These are phyloP conservation scores for Coniochaeta prunicola DNA, from an alignment of 2,329 filamentous ascomycete genomes.

Conservation along the genomic window DNA sequence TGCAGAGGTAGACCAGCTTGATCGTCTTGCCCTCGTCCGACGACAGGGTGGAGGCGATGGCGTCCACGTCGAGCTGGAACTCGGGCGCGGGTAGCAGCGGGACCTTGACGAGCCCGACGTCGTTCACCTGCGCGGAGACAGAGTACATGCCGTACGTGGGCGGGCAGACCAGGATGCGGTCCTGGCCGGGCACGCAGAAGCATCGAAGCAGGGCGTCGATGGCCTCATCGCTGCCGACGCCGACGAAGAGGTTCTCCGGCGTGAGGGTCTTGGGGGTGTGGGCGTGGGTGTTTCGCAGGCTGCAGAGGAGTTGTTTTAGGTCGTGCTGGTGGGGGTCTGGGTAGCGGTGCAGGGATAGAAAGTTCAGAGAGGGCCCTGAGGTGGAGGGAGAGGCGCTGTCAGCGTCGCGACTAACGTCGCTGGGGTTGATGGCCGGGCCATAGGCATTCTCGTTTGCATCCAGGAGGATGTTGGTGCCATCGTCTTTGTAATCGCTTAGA, in stretches of 20 bases:
- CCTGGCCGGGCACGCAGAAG: conserved; percentile 81
- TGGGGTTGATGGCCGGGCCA: conserved; percentile 62
- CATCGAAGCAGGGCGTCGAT: conserved; percentile 90
- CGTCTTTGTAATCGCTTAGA: conserved; percentile 92
- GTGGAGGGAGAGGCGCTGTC: conserved; percentile 5
- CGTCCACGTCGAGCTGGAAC: conserved; percentile 67
- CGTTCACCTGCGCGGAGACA: conserved; percentile 91
- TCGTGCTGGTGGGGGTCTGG: conserved; percentile 89
- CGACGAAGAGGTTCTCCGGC: conserved; percentile 84
- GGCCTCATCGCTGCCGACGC: conserved; percentile 92
- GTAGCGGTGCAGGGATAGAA: conserved; percentile 83
- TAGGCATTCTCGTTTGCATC: conserved; percentile 98
- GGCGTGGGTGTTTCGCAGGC: conserved; percentile 75
- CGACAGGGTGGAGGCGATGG: conserved; percentile 60
- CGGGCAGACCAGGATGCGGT: conserved; percentile 90
- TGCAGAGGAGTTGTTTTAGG: conserved; percentile 81
- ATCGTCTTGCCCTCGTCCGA: conserved; percentile 45
- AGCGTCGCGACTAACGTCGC: background rate
- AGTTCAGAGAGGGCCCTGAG: conserved; percentile 57
- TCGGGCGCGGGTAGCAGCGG: conserved; percentile 64
- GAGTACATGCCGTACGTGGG: conserved; percentile 99
- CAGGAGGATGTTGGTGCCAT: conserved; percentile 90
- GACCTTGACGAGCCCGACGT: conserved; percentile 79
- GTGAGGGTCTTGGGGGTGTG: conserved; percentile 69
- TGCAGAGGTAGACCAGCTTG: conserved; percentile 90